Evolutionary conservation across 441 rosid genomes (phyloP).

Genomic region (Brassica balearica): DNA sequence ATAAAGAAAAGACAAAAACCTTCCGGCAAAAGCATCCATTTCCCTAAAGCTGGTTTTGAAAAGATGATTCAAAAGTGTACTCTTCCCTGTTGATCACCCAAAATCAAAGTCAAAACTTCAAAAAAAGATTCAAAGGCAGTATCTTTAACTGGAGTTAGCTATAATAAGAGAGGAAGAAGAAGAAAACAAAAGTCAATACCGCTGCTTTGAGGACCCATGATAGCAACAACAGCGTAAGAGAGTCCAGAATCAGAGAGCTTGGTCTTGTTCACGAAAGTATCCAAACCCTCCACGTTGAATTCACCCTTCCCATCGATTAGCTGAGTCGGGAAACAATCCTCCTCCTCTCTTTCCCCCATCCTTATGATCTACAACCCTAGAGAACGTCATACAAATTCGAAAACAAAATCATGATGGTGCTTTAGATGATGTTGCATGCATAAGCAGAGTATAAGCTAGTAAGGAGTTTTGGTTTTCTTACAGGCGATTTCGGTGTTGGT

Average conservation of each 20-base stretch:
- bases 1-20: conserved; percentile 43
- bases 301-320: conserved; percentile 77
- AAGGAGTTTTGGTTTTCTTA: not conserved
- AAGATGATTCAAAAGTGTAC: conserved; percentile 88
- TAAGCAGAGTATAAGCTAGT: conserved; percentile 1
- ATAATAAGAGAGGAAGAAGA: not conserved
- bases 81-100: conserved; percentile 59
- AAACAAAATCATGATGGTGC: not conserved
- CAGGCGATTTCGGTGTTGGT: too few species aligned
- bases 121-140: not conserved
- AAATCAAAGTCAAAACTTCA: not conserved
- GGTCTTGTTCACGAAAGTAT: conserved; percentile 59
- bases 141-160: not conserved
- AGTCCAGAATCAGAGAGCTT: conserved; percentile 73
- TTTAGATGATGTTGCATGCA: conserved; percentile 22
- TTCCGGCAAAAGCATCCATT: conserved; percentile 85
- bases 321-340: conserved; percentile 65
- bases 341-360: conserved; percentile 48
- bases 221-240: conserved; percentile 90
- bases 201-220: conserved; percentile 99
- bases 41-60: conserved; percentile 81
- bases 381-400: too few species aligned
- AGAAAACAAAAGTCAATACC: conserved; percentile 49
- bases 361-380: not conserved
- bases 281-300: conserved; percentile 75